Evolutionary conservation across 2,329 filamentous ascomycete species (phyloP).

Genomic region (Neonectria neomacrospora): DNA sequence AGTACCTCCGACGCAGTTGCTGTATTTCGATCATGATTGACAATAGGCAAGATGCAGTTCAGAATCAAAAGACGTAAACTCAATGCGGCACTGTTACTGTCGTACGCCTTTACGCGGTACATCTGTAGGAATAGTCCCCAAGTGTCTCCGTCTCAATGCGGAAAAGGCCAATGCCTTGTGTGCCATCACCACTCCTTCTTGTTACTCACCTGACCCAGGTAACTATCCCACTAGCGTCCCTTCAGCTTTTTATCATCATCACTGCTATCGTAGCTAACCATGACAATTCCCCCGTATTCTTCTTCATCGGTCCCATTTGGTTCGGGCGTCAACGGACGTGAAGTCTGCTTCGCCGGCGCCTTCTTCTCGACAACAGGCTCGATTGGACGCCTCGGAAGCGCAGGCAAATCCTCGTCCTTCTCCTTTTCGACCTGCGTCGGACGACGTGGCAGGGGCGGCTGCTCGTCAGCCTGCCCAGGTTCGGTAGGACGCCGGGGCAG

Average conservation of each 20-base stretch:
- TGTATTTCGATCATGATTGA: background rate
- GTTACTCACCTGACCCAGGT: background rate
- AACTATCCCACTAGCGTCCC: background rate
- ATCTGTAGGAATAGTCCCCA: background rate
- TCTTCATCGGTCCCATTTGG: conserved; percentile 49
- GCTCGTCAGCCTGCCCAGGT: conserved; percentile 24
- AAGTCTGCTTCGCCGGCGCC: conserved; percentile 13
- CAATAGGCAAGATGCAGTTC: background rate
- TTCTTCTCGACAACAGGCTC: conserved; percentile 21
- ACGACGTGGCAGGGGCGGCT: conserved; percentile 28
- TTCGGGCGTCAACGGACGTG: conserved; percentile 42
- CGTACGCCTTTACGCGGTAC: background rate
- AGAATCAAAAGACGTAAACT: background rate
- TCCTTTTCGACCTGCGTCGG: conserved; percentile 25
- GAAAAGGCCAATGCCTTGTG: background rate
- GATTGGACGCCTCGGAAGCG: conserved; percentile 34
- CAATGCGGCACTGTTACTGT: background rate
- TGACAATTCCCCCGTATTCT: conserved; percentile 50
- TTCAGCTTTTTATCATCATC: conserved; percentile 32
- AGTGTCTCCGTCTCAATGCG: background rate
- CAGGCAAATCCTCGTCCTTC: conserved; percentile 24
- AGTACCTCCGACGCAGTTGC: conserved; percentile 9
- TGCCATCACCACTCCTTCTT: background rate
- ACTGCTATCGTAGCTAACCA: conserved; percentile 51
- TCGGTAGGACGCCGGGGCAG: conserved; percentile 31